Conservation (phyloP, 2,329 filamentous ascomycete species). For the Clarireedia paspali region DNA sequence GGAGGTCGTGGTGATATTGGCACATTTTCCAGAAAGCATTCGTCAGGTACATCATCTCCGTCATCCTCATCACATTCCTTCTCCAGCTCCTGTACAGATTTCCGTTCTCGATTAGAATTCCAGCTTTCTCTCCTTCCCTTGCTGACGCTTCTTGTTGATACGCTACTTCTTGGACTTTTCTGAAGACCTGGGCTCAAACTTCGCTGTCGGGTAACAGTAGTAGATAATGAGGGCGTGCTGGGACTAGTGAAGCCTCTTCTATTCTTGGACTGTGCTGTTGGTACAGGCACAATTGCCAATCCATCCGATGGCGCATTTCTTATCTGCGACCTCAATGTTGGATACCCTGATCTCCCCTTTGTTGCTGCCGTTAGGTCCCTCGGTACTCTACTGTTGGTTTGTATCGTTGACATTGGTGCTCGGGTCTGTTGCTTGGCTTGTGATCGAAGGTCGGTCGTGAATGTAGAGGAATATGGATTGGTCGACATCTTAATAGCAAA, state of each 20-base stretch:
- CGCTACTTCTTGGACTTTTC: slow-evolving; percentile 17
- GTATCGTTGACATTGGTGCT: slow-evolving; percentile 18
- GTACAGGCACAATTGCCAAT: slow-evolving; percentile 24
- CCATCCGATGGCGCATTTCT: slow-evolving; percentile 21
- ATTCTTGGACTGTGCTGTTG: slow-evolving; percentile 12
- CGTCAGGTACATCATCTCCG: slow-evolving; percentile 70
- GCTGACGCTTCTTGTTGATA: slow-evolving; percentile 15
- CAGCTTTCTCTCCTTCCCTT: slow-evolving; percentile 43
- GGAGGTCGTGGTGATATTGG: slow-evolving; percentile 68
- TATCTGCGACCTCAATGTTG: slow-evolving; percentile 23
- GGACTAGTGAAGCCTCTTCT: slow-evolving; percentile 22
- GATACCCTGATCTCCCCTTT: slow-evolving; percentile 18
- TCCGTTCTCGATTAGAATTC: slow-evolving; percentile 59
- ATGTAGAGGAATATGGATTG: slow-evolving; percentile 25
- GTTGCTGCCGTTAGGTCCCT: slow-evolving; percentile 24
- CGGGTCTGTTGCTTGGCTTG: slow-evolving; percentile 20
- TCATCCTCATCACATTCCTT: slow-evolving; percentile 71
- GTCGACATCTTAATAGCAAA: slow-evolving; percentile 23
- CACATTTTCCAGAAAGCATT: slow-evolving; percentile 72
- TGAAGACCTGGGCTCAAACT: slow-evolving; percentile 24
- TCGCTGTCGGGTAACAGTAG: slow-evolving; percentile 22
- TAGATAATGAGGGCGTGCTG: slow-evolving; percentile 17
- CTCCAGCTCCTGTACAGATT: slow-evolving; percentile 63
- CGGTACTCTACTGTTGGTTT: slow-evolving; percentile 19
- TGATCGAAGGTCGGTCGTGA: slow-evolving; percentile 18